These are phyloP conservation scores for Aspergillus hancockii DNA, from an alignment of 495 filamentous ascomycete species.

Conservation along the genomic window DNA sequence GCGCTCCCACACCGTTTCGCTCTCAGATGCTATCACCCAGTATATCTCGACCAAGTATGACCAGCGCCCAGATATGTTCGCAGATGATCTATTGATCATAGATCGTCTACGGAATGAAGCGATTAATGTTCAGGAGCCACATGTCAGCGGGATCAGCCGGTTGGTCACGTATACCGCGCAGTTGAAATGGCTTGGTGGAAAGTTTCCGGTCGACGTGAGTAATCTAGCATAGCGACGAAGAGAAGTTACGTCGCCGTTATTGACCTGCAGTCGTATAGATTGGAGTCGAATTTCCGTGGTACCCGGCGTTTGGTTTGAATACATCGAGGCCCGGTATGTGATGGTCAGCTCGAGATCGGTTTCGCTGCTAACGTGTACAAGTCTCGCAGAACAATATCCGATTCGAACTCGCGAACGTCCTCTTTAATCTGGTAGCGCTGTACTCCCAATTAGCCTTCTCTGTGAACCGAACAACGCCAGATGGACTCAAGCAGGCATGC, in stretches of 20 bases:
- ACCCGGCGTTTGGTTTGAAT: slow-evolving; percentile 89
- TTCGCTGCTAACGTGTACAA: slow-evolving; percentile 12
- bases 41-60: slow-evolving; percentile 99
- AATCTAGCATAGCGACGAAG: neutral
- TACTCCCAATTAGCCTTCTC: slow-evolving; percentile 90
- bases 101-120: slow-evolving; percentile 81
- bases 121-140: slow-evolving; percentile 82
- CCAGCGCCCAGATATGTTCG: slow-evolving; percentile 98
- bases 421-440: slow-evolving; percentile 89
- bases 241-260: slow-evolving; percentile 4
- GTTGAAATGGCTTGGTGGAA: slow-evolving; percentile 89
- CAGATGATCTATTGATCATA: slow-evolving; percentile 82
- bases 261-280: slow-evolving; percentile 54
- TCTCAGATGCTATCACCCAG: slow-evolving; percentile 83
- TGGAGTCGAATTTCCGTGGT: slow-evolving; percentile 94
- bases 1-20: slow-evolving; percentile 70
- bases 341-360: neutral
- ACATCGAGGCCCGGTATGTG: slow-evolving; percentile 64
- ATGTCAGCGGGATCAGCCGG: slow-evolving; percentile 85
- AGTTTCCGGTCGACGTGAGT: slow-evolving; percentile 93
- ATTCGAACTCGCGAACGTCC: slow-evolving; percentile 90
- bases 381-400: slow-evolving; percentile 89
- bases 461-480: slow-evolving; percentile 74
- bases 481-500: slow-evolving; percentile 85
- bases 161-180: slow-evolving; percentile 88